Conservation (phyloP, 2,329 filamentous ascomycete species). For the Aspergillus calidoustus region DNA sequence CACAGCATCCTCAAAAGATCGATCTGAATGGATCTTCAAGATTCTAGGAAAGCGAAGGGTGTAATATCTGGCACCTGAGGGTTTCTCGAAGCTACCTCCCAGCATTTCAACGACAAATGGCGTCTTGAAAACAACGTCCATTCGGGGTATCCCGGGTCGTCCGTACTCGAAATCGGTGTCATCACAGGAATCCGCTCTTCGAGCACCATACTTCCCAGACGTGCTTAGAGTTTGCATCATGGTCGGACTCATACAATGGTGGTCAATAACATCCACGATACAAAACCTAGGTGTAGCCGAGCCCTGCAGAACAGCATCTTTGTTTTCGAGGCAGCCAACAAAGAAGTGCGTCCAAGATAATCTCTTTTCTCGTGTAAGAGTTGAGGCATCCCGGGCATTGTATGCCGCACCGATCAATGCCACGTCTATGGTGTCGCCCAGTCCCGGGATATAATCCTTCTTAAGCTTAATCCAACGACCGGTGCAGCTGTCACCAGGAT, state of each 20-base stretch:
- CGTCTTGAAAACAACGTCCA: slow-evolving; percentile 62
- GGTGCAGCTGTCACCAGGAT: slow-evolving; percentile 32
- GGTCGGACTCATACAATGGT: slow-evolving; percentile 52
- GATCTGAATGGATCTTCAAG: slow-evolving; percentile 77
- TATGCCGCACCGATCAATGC: slow-evolving; percentile 77
- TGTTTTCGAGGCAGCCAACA: slow-evolving; percentile 75
- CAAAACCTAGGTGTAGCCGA: slow-evolving; percentile 63
- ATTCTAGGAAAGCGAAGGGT: slow-evolving; percentile 77
- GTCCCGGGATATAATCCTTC: slow-evolving; percentile 77
- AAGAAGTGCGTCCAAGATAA: slow-evolving; percentile 80
- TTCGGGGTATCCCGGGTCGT: slow-evolving; percentile 39
- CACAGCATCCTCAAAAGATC: slow-evolving; percentile 69
- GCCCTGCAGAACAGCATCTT: slow-evolving; percentile 59
- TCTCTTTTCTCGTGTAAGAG: slow-evolving; percentile 54
- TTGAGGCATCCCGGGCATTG: slow-evolving; percentile 65
- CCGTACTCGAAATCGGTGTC: slow-evolving; percentile 55
- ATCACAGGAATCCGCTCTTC: slow-evolving; percentile 39
- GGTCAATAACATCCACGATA: slow-evolving; percentile 66
- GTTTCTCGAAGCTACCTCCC: slow-evolving; percentile 78
- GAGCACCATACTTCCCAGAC: slow-evolving; percentile 51
- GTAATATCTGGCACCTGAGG: slow-evolving; percentile 70
- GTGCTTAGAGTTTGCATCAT: slow-evolving; percentile 58
- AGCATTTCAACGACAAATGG: slow-evolving; percentile 81
- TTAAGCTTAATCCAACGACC: slow-evolving; percentile 78
- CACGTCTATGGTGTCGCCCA: slow-evolving; percentile 85